Evolutionary conservation across 306 rosid genomes (phyloP), one percentile per base, ranked within the genome.

Genomic region (Neltuma alba): DNA sequence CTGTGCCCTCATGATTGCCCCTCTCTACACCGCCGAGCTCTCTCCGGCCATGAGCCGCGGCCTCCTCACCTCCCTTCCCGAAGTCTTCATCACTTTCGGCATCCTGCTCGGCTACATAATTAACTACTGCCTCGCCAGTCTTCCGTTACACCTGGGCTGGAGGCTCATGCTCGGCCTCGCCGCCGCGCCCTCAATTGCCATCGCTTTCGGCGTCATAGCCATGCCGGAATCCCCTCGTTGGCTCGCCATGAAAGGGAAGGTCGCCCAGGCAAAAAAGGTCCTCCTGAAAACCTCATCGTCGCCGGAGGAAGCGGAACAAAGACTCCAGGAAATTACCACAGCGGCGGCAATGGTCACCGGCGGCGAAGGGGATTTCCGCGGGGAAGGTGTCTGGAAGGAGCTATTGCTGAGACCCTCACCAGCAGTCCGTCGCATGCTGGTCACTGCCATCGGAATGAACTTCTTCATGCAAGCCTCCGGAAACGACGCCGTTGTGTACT

Each of bases 401-500:
- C 38, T 93, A 0, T 28, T 93, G 2, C 34, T 92, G 14, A 81
- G 77, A 33, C 94, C 94, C 12, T 52, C 90, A 18, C 76, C 57
- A 65, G 83, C 91, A 7, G 30, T 88, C 25, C 83, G 89, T 21
- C 87, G 93, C 6, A 91, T 91, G 83, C 83, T 93, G 11, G 34
- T 89, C 0, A 81, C 94, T 0, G 97, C 97, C n/a, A 30, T 93
- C 0, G 97, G 98, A 12, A 85, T 93, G n/a, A 93, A 93, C 69
- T 91, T 93, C 72, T 93, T 91, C 85, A 89, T 93, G 98, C 97
- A 93, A 61, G 97, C 97, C 18, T 93, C 97, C 0, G 98, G 97
- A 27, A 93, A 93, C 48, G 97, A 91, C 74, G 97, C 92, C 34
- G 90, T 93, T 6, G 87, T 93, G 30, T 93, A 93, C 55, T 93